Conservation (phyloP, 2,329 filamentous ascomycete species). For the Pleurostoma richardsiae region DNA sequence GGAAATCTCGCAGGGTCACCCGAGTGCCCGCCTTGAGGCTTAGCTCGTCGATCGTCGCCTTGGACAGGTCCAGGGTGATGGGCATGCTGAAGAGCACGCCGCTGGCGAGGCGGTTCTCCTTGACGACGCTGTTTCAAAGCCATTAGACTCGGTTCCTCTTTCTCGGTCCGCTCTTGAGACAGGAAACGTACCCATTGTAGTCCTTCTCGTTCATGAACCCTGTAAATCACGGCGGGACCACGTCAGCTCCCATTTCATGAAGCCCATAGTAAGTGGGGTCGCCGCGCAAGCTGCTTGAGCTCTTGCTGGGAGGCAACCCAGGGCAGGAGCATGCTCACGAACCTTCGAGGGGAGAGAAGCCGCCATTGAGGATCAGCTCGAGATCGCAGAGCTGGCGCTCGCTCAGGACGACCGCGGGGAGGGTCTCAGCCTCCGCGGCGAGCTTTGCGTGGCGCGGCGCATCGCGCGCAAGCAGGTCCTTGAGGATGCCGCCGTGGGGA, state of each 20-base stretch:
- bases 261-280: too few relatives aligned
- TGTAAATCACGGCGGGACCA: constrained; percentile 27
- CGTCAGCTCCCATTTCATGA: too few relatives aligned
- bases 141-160: too few relatives aligned
- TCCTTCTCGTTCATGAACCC: constrained; percentile 97
- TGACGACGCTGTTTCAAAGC: constrained; percentile 64
- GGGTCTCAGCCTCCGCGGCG: constrained; percentile 73
- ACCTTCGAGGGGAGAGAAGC: constrained; percentile 98
- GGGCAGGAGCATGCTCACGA: constrained; percentile 24
- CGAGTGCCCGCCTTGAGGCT: constrained; percentile 76
- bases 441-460: constrained; percentile 76
- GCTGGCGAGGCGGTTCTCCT: constrained; percentile 78
- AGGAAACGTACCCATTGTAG: constrained; percentile 72
- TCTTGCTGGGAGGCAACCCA: too few relatives aligned
- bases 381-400: constrained; percentile 98
- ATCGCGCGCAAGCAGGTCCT: constrained; percentile 96
- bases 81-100: constrained; percentile 95
- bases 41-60: constrained; percentile 68
- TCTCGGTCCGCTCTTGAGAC: background rate
- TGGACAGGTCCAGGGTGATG: constrained; percentile 83
- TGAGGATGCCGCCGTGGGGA: constrained; percentile 89
- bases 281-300: too few relatives aligned
- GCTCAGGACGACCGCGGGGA: constrained; percentile 77
- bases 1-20: constrained; percentile 87
- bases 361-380: constrained; percentile 94